Conservation (phyloP, 192 early-diverging fungal species). For the Helicostylum pulchrum region DNA sequence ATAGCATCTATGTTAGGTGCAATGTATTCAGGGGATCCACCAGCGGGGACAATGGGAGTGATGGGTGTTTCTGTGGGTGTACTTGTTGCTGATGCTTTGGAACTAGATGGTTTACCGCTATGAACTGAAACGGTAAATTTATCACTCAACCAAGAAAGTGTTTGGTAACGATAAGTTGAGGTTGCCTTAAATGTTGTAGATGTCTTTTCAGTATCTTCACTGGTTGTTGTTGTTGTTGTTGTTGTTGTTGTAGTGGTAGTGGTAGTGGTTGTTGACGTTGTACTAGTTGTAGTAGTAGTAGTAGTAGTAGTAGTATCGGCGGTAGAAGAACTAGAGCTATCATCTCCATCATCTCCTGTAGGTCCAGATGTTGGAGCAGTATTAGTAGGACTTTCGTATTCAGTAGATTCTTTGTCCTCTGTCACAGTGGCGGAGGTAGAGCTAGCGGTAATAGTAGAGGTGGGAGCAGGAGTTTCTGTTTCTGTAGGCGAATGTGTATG, state of each 20-base stretch:
- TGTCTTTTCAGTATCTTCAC: neutral
- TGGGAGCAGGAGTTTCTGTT: too few relatives aligned
- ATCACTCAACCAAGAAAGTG: conserved; percentile 18
- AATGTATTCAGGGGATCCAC: conserved; percentile 25
- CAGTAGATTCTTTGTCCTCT: neutral
- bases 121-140: conserved; percentile 2
- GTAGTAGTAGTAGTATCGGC: conserved; percentile 1
- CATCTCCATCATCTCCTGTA: neutral
- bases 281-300: neutral
- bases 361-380: neutral
- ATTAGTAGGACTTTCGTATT: neutral
- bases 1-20: conserved; percentile 26
- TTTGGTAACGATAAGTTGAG: conserved; percentile 24
- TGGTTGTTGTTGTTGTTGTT: neutral
- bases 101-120: conserved; percentile 1
- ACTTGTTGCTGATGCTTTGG: neutral
- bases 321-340: neutral
- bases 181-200: conserved; percentile 8
- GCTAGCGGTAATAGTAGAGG: too few relatives aligned
- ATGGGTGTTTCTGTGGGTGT: neutral
- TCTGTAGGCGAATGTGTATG: too few relatives aligned
- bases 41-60: neutral
- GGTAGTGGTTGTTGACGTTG: neutral
- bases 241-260: conserved; percentile 5
- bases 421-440: too few relatives aligned